Percentiles rank a stretch among this genome's conserved stretches.
These are phyloP conservation scores for Gracilaria gracilis DNA, from an alignment of 23 red algal genomes.

Conservation along the genomic window DNA sequence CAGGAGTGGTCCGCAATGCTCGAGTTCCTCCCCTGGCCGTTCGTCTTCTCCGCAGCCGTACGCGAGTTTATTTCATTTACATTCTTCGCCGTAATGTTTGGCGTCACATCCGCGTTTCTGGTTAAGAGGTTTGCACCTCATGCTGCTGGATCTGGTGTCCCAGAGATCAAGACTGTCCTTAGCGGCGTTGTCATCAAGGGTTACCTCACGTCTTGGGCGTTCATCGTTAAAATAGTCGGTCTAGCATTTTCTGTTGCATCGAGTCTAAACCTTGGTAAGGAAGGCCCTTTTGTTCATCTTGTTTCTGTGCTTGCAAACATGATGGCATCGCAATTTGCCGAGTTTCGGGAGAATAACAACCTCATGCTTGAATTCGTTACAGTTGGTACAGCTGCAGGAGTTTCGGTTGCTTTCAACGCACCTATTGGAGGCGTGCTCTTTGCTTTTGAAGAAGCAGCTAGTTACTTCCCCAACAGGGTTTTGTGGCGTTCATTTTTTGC, in stretches of 20 bases:
- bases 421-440: conserved; percentile 93
- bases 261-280: conserved; percentile 82
- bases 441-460: conserved; percentile 84
- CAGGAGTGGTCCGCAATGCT: conserved; percentile 54
- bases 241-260: conserved; percentile 85
- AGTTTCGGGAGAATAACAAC: conserved; percentile 60
- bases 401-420: conserved; percentile 88
- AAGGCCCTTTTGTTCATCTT: conserved; percentile 89
- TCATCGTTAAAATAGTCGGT: conserved; percentile 85
- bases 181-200: conserved; percentile 80
- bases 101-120: conserved; percentile 56
- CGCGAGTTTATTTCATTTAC: conserved; percentile 38
- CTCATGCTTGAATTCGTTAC: conserved; percentile 77
- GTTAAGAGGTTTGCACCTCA: conserved; percentile 86
- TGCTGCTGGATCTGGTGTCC: conserved; percentile 95
- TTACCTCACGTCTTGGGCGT: conserved; percentile 70
- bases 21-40: conserved; percentile 36
- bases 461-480: conserved; percentile 77
- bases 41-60: conserved; percentile 7
- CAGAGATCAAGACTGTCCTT: conserved; percentile 93
- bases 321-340: conserved; percentile 53
- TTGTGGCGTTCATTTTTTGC: conserved; percentile 90
- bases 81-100: conserved; percentile 47
- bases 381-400: conserved; percentile 81
- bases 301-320: conserved; percentile 75